Evolutionary conservation across 805 yeast genomes (phyloP).

Genomic region (Hanseniaspora singularis): DNA sequence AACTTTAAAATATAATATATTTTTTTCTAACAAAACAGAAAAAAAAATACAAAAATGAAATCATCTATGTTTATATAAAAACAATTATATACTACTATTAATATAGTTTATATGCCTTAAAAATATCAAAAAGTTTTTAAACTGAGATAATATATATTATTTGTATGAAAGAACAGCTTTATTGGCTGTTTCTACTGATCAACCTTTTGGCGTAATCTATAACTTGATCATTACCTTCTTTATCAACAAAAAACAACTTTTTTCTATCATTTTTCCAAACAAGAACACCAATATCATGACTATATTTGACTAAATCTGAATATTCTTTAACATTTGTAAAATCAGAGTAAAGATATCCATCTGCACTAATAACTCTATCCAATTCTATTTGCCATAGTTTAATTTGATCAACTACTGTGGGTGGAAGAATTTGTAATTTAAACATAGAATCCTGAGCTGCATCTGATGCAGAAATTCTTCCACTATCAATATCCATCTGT

Average conservation of each 20-base stretch:
- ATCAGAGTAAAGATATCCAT: slow-evolving; percentile 80
- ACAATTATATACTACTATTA: too few relatives aligned
- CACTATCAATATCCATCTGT: slow-evolving; percentile 12
- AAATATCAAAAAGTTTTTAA: too few relatives aligned
- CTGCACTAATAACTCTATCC: slow-evolving; percentile 78
- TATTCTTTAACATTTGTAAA: slow-evolving; percentile 69
- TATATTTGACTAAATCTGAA: slow-evolving; percentile 58
- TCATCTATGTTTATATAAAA: too few relatives aligned
- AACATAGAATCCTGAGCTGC: slow-evolving; percentile 33
- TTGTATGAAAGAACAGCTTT: too few relatives aligned
- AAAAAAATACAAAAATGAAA: too few relatives aligned
- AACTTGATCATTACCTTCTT: slow-evolving; percentile 78
- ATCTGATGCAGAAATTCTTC: background rate
- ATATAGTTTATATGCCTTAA: too few relatives aligned
- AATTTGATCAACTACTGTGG: slow-evolving; percentile 94
- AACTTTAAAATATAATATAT: too few relatives aligned
- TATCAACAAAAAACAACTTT: slow-evolving; percentile 71
- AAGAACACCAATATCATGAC: slow-evolving; percentile 81
- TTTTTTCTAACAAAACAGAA: too few relatives aligned
- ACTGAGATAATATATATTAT: too few relatives aligned
- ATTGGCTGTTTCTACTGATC: slow-evolving; percentile 23
- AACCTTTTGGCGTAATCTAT: slow-evolving; percentile 76
- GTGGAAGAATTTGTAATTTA: slow-evolving; percentile 60
- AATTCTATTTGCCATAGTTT: slow-evolving; percentile 91
- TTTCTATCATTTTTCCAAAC: slow-evolving; percentile 70